Percentiles rank a stretch among this genome's conserved stretches.
These are phyloP conservation scores for Shiraia bambusicola DNA, from an alignment of 2,329 filamentous ascomycete species.

Conservation along the genomic window DNA sequence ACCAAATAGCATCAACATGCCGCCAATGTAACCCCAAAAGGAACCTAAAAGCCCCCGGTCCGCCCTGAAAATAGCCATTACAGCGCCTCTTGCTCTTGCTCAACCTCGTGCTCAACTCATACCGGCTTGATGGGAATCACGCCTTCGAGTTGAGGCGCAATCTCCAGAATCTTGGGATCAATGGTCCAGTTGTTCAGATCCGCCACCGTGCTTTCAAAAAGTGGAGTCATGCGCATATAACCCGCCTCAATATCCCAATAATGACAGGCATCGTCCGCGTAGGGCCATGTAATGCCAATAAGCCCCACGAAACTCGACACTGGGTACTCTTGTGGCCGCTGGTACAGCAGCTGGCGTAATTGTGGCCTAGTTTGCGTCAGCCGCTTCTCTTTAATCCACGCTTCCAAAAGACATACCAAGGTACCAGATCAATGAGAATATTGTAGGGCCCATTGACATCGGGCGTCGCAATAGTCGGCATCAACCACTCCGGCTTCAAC, in stretches of 20 bases:
- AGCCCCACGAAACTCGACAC: conserved; percentile 31
- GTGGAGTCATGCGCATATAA: conserved; percentile 36
- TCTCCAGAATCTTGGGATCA: conserved; percentile 37
- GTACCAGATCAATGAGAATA: conserved; percentile 38
- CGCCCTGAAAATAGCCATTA: too few species aligned
- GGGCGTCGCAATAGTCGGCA: conserved; percentile 31
- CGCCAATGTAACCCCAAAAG: too few species aligned
- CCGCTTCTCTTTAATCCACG: neutral
- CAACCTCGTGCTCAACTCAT: neutral
- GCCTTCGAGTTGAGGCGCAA: conserved; percentile 37
- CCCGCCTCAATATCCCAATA: conserved; percentile 41
- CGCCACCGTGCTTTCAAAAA: conserved; percentile 36
- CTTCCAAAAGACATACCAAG: conserved; percentile 28
- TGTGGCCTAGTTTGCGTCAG: conserved; percentile 33
- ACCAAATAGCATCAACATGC: too few species aligned
- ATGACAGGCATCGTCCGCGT: conserved; percentile 40
- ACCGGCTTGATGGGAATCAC: conserved; percentile 29
- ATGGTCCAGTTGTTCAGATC: conserved; percentile 39
- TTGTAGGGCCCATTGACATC: conserved; percentile 37
- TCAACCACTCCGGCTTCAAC: conserved; percentile 39
- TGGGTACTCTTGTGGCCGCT: conserved; percentile 34
- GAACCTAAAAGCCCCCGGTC: too few species aligned
- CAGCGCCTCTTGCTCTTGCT: conserved; percentile 2
- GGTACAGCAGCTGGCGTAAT: conserved; percentile 36
- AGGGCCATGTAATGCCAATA: conserved; percentile 36